These are phyloP conservation scores for Cyclotella sp. DNA, from an alignment of 108 stramenopile species.

Conservation along the genomic window DNA sequence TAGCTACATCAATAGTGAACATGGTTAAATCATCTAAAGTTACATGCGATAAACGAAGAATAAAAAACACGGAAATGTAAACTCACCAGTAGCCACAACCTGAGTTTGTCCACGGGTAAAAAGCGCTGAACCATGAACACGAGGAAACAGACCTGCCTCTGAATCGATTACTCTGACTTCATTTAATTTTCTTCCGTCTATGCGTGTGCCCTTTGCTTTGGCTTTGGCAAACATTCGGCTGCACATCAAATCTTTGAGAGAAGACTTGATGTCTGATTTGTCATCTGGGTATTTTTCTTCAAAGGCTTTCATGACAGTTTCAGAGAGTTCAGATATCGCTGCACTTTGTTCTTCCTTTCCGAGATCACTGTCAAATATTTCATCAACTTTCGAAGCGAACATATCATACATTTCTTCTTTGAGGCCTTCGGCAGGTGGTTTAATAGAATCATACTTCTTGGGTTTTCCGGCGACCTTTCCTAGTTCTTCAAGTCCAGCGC, in stretches of 20 bases:
- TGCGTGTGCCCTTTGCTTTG: slow-evolving; percentile 57
- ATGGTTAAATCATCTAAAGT: background rate
- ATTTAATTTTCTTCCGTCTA: slow-evolving; percentile 69
- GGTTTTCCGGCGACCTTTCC: slow-evolving; percentile 61
- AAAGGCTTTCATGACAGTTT: slow-evolving; percentile 55
- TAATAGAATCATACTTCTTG: slow-evolving; percentile 73
- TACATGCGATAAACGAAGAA: background rate
- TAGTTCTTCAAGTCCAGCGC: slow-evolving; percentile 75
- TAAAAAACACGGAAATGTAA: background rate
- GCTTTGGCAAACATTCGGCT: slow-evolving; percentile 70
- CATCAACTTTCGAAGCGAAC: slow-evolving; percentile 42
- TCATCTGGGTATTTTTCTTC: slow-evolving; percentile 63
- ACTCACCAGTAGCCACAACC: slow-evolving; percentile 74
- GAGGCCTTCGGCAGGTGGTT: slow-evolving; percentile 54
- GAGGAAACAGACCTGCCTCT: slow-evolving; percentile 55
- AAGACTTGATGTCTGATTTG: slow-evolving; percentile 54
- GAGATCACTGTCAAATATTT: slow-evolving; percentile 48
- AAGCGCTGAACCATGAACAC: slow-evolving; percentile 90
- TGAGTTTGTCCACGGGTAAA: slow-evolving; percentile 97
- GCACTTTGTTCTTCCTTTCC: slow-evolving; percentile 65
- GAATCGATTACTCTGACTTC: slow-evolving; percentile 63
- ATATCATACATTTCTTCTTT: slow-evolving; percentile 67
- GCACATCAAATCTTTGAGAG: slow-evolving; percentile 71
- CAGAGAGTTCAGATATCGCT: slow-evolving; percentile 50
- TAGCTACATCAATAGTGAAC: slow-evolving; percentile 41